Base-by-base conservation (phyloP, 169 alveolate genomes). In the Plasmodium cynomolgi region DNA sequence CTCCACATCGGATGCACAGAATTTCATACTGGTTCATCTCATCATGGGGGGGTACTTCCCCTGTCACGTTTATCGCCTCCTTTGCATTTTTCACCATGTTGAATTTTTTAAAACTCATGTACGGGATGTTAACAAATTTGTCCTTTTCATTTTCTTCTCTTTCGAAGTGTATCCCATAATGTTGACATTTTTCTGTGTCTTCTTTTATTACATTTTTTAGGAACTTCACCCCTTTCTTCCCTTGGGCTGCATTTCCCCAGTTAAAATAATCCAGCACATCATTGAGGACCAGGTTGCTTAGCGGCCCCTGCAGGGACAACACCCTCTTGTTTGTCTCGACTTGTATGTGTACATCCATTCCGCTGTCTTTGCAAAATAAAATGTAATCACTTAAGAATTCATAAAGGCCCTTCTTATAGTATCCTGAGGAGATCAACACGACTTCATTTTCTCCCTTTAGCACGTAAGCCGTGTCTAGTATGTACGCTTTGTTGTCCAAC, bases 221-320 rank as follows among this genome's bases (percentile, higher is more conserved):
- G 50, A 80, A 90, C 34, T 34, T 29, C 47, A 62, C 11, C 23
- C 15, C 31, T 75, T 7, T 75, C 15, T 75, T 26, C 79, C n/a
- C 83, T 62, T 80, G 72, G 8, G 81, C 54, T n/a, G 31, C 47
- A 73, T 58, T 83, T 29, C 58, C 68, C 47, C 50, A 75, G 41
- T 44, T 80, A 71, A 23, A 90, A 90, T 80, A 90, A 23, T 91
- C 84, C 3, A 79, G 54, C 31, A 96, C 20, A 37, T 80, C 91
- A 44, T 82, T 71, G 68, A 96, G 80, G 11, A 91, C 92, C 29
- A 93, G 62, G 41, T 33, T 91, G 34, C 96, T 20, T 26, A 47
- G 39, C 0, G 97, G 97, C 1, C 97, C 97, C 50, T 96, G 96
- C 13, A 96, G 9, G n/a, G 95, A 84, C 74, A 96, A 73, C 54